phyloP scores from a whole-genome alignment of 1,284 basidiomycete species.

The Cryptococcus sp. region DNA sequence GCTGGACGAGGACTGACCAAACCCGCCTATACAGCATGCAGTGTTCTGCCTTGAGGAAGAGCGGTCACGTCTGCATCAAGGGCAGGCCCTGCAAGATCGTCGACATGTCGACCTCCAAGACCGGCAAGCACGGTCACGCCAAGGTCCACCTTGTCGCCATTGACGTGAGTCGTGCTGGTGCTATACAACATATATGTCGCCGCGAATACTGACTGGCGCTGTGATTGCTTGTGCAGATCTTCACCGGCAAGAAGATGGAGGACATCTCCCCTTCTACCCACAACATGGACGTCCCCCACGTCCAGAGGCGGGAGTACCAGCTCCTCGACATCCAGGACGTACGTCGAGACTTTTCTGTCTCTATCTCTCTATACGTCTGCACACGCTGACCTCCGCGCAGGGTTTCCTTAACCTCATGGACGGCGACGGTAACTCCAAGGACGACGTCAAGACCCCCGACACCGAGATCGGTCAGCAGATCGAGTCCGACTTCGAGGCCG shows the following conservation, averaged over 20 bases:
- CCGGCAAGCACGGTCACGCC: slow-evolving; percentile 93
- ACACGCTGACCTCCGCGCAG: slow-evolving; percentile 29
- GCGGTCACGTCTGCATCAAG: slow-evolving; percentile 98
- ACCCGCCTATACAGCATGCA: slow-evolving; percentile 62
- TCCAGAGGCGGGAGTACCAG: slow-evolving; percentile 85
- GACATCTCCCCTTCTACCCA: slow-evolving; percentile 89
- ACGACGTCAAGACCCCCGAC: slow-evolving; percentile 94
- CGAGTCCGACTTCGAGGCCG: slow-evolving; percentile 71
- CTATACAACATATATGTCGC: not conserved
- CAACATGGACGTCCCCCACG: slow-evolving; percentile 92
- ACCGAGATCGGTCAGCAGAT: slow-evolving; percentile 79
- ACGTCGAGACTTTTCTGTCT: slow-evolving; percentile 22
- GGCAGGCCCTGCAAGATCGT: slow-evolving; percentile 98
- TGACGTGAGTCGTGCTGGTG: slow-evolving; percentile 68
- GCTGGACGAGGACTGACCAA: not conserved
- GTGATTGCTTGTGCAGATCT: slow-evolving; percentile 65
- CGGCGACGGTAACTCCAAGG: slow-evolving; percentile 79
- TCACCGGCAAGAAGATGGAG: slow-evolving; percentile 95
- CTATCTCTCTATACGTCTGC: not conserved
- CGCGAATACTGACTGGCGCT: not conserved
- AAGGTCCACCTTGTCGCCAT: slow-evolving; percentile 97
- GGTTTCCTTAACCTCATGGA: slow-evolving; percentile 94
- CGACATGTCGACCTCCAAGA: slow-evolving; percentile 98
- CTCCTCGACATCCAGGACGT: slow-evolving; percentile 84
- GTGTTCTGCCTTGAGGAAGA: slow-evolving; percentile 91